These are phyloP conservation scores for Saccharomyces hybrid DNA, from an alignment of 1,139 yeast genomes.

Conservation along the genomic window DNA sequence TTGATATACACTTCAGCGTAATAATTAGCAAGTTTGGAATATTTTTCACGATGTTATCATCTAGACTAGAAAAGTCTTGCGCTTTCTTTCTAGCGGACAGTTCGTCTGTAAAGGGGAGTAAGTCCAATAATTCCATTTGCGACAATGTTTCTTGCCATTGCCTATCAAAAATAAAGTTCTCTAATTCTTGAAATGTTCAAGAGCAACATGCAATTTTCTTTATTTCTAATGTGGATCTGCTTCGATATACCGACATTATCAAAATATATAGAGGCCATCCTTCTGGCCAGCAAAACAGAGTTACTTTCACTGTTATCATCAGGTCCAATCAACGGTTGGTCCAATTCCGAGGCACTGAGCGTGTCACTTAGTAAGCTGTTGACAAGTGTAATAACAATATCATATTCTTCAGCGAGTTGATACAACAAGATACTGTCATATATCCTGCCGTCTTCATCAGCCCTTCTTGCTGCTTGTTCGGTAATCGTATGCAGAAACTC, in stretches of 20 bases:
- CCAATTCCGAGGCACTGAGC: conserved; percentile 65
- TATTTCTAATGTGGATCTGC: conserved; percentile 42
- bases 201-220: conserved; percentile 58
- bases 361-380: conserved; percentile 76
- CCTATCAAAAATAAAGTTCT: conserved; percentile 46
- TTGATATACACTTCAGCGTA: conserved; percentile 72
- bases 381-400: conserved; percentile 70
- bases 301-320: conserved; percentile 36
- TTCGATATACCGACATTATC: conserved; percentile 40
- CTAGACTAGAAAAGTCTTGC: conserved; percentile 51
- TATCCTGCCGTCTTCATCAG: conserved; percentile 87
- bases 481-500: conserved; percentile 61
- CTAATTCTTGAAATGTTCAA: conserved; percentile 64
- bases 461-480: conserved; percentile 76
- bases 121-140: conserved; percentile 49
- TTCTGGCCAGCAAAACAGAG: conserved; percentile 49
- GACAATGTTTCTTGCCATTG: conserved; percentile 59
- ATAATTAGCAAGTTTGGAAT: conserved; percentile 74
- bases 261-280: conserved; percentile 45
- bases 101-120: conserved; percentile 50
- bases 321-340: conserved; percentile 42
- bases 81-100: conserved; percentile 48
- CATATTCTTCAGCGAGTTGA: conserved; percentile 83
- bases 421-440: conserved; percentile 80
- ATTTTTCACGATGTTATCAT: conserved; percentile 68